phyloP scores from a whole-genome alignment of 352 stramenopile species.

The Globisporangium rhizosaccharum region DNA sequence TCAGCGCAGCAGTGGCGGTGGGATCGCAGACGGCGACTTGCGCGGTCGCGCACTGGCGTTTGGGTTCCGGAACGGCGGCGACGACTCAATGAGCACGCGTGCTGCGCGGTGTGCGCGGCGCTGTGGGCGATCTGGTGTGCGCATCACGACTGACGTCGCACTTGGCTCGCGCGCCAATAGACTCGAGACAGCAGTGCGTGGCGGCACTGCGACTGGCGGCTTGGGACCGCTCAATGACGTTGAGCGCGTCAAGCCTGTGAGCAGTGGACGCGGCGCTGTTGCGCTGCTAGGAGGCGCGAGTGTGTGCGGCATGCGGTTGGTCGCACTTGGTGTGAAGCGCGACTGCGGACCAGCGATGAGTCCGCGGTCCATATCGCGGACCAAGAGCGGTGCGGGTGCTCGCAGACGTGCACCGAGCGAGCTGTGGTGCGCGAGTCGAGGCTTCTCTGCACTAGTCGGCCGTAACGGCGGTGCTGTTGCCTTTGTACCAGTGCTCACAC shows the following conservation, averaged over 20 bases:
- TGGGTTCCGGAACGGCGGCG: constrained; percentile 58
- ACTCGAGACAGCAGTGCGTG: constrained; percentile 10
- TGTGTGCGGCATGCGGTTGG: constrained; percentile 8
- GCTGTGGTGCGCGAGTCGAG: constrained; percentile 10
- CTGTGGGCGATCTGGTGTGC: constrained; percentile 74
- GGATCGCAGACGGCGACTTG: constrained; percentile 13
- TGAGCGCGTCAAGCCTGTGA: background rate
- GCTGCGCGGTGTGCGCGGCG: constrained; percentile 30
- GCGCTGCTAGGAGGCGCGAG: background rate
- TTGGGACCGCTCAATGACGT: background rate
- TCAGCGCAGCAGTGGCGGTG: constrained; percentile 21
- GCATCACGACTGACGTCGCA: constrained; percentile 44
- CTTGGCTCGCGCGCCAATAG: constrained; percentile 9
- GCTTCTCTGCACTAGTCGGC: constrained; percentile 4
- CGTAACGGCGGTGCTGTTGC: too few relatives aligned
- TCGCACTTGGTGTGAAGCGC: constrained; percentile 14
- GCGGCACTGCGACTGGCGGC: background rate
- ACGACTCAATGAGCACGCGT: constrained; percentile 67
- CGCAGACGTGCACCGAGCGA: background rate
- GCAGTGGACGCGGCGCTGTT: background rate
- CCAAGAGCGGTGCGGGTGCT: constrained; percentile 22
- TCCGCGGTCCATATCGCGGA: constrained; percentile 25
- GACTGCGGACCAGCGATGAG: constrained; percentile 17
- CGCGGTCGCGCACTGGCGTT: constrained; percentile 20
- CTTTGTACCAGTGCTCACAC: background rate